phyloP scores from a whole-genome alignment of 805 yeast species.

The Debaryomyces prosopidis region DNA sequence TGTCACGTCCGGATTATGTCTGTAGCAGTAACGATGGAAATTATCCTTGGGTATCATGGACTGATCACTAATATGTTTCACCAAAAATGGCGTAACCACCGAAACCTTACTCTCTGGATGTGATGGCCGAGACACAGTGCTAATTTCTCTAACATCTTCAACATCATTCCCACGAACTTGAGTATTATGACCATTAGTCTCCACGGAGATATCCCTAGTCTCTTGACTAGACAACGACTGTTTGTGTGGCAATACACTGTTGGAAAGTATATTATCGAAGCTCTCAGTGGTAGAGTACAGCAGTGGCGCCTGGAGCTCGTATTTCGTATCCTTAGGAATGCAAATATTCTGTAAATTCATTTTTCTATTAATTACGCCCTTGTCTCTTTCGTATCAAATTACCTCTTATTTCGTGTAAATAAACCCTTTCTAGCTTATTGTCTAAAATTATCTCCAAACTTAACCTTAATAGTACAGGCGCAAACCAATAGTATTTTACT shows the following conservation, averaged over 20 bases:
- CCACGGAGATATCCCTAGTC: background rate
- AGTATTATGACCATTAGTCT: too few species aligned
- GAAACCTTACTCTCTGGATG: background rate
- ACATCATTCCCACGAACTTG: too few species aligned
- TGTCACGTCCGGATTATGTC: conserved; percentile 88
- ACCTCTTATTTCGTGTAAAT: too few species aligned
- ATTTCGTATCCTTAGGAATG: background rate
- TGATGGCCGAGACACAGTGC: background rate
- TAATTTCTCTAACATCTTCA: too few species aligned
- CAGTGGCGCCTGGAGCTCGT: background rate
- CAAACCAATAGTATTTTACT: too few species aligned
- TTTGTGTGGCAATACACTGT: background rate
- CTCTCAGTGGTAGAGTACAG: background rate
- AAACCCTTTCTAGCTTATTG: too few species aligned
- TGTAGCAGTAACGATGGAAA: conserved; percentile 75
- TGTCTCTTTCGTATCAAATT: too few species aligned
- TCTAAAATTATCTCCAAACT: too few species aligned
- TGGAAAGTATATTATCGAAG: conserved; percentile 9
- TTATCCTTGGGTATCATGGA: conserved; percentile 48
- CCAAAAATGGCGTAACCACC: conserved; percentile 36
- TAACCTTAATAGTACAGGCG: too few species aligned
- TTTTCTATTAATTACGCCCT: background rate
- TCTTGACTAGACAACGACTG: conserved; percentile 2
- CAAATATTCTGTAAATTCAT: conserved; percentile 2
- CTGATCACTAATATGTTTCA: conserved; percentile 43